phyloP scores from a whole-genome alignment of 768 basidiomycete genomes.

The Mycena crocata region DNA sequence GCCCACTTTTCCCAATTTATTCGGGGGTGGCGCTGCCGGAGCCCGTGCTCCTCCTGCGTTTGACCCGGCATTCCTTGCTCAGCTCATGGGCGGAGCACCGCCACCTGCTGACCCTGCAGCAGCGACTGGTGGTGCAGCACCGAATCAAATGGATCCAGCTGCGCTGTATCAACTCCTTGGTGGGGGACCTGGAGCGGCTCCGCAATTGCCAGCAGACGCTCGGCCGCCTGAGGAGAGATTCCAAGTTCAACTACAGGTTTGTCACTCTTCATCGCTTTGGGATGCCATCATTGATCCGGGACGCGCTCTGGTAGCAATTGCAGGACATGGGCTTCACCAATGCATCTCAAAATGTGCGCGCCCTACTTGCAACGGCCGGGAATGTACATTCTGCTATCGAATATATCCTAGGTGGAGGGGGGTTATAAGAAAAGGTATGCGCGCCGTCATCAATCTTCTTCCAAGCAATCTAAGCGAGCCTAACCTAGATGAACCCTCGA shows the following conservation, averaged over 20 bases:
- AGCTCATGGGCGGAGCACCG: conserved; percentile 26
- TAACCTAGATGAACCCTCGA: neutral
- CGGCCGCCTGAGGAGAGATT: conserved; percentile 92
- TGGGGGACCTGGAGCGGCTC: conserved; percentile 35
- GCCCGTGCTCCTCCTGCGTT: conserved; percentile 13
- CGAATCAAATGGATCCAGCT: conserved; percentile 55
- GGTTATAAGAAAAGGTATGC: conserved; percentile 54
- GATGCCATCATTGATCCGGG: neutral
- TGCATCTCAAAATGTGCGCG: conserved; percentile 89
- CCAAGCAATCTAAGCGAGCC: neutral
- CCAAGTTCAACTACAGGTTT: conserved; percentile 85
- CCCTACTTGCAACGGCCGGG: conserved; percentile 91
- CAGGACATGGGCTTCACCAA: conserved; percentile 96
- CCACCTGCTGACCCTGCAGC: conserved; percentile 30
- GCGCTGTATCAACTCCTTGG: conserved; percentile 59
- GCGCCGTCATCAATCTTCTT: no score
- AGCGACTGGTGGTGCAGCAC: conserved; percentile 42
- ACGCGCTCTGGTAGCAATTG: conserved; percentile 72
- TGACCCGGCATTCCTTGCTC: conserved; percentile 27
- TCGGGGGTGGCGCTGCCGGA: conserved; percentile 34
- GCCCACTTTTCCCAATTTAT: conserved; percentile 36
- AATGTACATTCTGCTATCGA: conserved; percentile 94
- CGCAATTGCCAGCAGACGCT: conserved; percentile 70
- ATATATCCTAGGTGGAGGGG: conserved; percentile 88
- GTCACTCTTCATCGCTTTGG: conserved; percentile 33